Percentiles rank a stretch among this genome's conserved stretches.
These are phyloP conservation scores for Stemphylium beticola DNA, from an alignment of 2,329 filamentous ascomycete species.

Conservation along the genomic window DNA sequence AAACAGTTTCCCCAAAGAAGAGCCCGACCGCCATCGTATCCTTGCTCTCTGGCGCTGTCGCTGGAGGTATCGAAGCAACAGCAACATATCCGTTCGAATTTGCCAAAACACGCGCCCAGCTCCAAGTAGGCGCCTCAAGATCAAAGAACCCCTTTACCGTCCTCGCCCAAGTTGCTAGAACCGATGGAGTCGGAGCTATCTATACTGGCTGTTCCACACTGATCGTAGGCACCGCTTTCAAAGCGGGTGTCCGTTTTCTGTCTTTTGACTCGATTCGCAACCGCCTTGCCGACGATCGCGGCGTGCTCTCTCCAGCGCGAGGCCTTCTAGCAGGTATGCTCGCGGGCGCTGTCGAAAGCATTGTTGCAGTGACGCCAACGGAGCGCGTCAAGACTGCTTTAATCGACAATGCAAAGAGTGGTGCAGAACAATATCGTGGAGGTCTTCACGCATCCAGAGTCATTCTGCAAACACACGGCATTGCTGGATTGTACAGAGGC, in stretches of 20 bases:
- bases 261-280: conserved; percentile 40
- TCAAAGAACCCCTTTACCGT: conserved; percentile 31
- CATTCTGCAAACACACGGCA: conserved; percentile 50
- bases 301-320: conserved; percentile 30
- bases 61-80: conserved; percentile 61
- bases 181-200: conserved; percentile 34
- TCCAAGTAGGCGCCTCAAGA: conserved; percentile 17
- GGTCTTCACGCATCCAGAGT: conserved; percentile 24
- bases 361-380: conserved; percentile 40
- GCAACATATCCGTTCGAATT: conserved; percentile 52
- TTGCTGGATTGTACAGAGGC: conserved; percentile 54
- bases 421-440: conserved; percentile 26
- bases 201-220: conserved; percentile 42
- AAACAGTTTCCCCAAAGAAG: neutral
- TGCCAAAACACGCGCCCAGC: conserved; percentile 43
- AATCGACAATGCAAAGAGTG: conserved; percentile 41
- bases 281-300: conserved; percentile 33
- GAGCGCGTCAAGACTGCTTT: conserved; percentile 42
- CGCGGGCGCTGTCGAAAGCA: conserved; percentile 35
- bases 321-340: conserved; percentile 37
- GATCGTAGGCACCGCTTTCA: conserved; percentile 39
- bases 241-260: conserved; percentile 41
- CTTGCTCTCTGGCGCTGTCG: conserved; percentile 58
- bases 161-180: conserved; percentile 23
- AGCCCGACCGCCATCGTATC: conserved; percentile 38